Base-by-base conservation (phyloP, 495 filamentous ascomycete genomes). In the Parmelia sp. region DNA sequence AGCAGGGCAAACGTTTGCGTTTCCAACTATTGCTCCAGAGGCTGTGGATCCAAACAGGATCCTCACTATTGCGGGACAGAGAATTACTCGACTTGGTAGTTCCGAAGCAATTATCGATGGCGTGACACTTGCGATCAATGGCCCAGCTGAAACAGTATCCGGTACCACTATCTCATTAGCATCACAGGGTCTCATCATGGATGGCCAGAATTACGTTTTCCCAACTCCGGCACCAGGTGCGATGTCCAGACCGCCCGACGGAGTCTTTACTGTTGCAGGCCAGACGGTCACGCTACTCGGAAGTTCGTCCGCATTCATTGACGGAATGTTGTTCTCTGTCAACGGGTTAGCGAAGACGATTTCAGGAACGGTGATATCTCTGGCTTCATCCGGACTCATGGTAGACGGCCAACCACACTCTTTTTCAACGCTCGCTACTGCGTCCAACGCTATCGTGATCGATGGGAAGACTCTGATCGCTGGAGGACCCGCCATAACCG, bases 381-480 rank as follows among this genome's bases (percentile, higher is more conserved):
- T 64, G 4, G 62, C 36, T 25, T 39, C 33, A 17, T 29, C 36
- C 23, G 25, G n/a, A 37, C 12, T 64, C 8, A 33, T 44, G n/a
- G 53, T 64, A 19, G 37, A 44, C n/a, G 39, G 55, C 11, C 51
- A 64, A 44, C 12, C 37, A 0, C 58, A 44, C 23, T 36, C 35
- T 1, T 51, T 66, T 12, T 37, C 64, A 1, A 25, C 29, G 0
- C n/a, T 15, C 8, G 11, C 33, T 19, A 7, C 53, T 25, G 7
- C 53, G 11, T 31, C 36, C 27, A 57, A 42, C 25, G 62, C 33
- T 21, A 21, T 66, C 23, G 27, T 51, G 0, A 61, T 66, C 15
- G 58, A 60, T 23, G 64, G 64, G 23, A 66, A 44, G 11, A 66
- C 58, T n/a, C 49, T 66, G 17, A 39, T 21, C 6, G 53, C 58